Evolutionary conservation across 75 land plant genomes (phyloP).

Genomic region (Cunninghamia lanceolata): DNA sequence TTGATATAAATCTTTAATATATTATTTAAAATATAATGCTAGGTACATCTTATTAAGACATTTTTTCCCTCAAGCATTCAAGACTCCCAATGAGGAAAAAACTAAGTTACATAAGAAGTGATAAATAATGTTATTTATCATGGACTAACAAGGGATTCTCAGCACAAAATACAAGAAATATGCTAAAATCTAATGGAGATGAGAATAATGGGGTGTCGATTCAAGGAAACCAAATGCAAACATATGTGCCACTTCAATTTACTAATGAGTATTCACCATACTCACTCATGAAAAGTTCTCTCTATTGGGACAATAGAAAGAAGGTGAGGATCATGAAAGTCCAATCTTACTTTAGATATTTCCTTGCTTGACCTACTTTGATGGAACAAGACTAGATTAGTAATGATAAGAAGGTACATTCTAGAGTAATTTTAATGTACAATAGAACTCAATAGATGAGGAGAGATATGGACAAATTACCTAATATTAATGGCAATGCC

Average conservation of each 20-base stretch:
- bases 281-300: conserved; percentile 36
- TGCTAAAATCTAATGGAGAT: background rate
- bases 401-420: background rate
- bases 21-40: no score
- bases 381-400: background rate
- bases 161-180: background rate
- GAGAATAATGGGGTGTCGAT: conserved; percentile 34
- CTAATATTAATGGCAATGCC: conserved; percentile 64
- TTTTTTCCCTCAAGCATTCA: no score
- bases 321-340: conserved; percentile 49
- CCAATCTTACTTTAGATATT: conserved; percentile 33
- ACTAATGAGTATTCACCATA: conserved; percentile 56
- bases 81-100: no score
- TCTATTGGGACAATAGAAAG: conserved; percentile 74
- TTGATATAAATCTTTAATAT: no score
- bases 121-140: no score
- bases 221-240: conserved; percentile 60
- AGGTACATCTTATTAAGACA: background rate
- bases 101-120: no score
- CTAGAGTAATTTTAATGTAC: background rate
- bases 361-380: conserved; percentile 62
- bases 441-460: background rate
- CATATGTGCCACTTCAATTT: conserved; percentile 52
- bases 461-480: conserved; percentile 24
- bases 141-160: background rate